These are phyloP conservation scores for Chrysoporthe deuterocubensis DNA, from an alignment of 2,329 filamentous ascomycete genomes.

Conservation along the genomic window DNA sequence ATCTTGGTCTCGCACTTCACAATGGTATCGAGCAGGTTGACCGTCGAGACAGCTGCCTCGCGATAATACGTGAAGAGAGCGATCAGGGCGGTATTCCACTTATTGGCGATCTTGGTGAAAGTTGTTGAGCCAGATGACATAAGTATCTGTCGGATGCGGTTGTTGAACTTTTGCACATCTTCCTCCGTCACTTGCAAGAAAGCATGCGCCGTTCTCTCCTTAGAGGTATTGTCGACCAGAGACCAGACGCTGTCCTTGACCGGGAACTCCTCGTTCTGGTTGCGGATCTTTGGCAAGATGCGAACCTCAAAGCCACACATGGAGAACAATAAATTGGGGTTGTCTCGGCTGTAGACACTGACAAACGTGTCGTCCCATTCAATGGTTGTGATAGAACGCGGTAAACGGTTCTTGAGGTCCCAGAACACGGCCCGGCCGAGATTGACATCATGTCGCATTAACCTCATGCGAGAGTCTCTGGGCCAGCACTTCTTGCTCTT, in stretches of 20 bases:
- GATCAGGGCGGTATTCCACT: slow-evolving; percentile 98
- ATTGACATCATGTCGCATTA: slow-evolving; percentile 99
- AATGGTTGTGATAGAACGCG: slow-evolving; percentile 92
- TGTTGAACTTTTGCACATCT: slow-evolving; percentile 98
- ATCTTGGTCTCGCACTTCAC: slow-evolving; percentile 99
- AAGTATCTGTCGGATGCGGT: slow-evolving; percentile 94
- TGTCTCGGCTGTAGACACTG: slow-evolving; percentile 97
- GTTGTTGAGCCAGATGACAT: slow-evolving; percentile 99
- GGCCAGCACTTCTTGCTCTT: slow-evolving; percentile 99
- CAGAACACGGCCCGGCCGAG: slow-evolving; percentile 97
- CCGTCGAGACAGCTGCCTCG: slow-evolving; percentile 94
- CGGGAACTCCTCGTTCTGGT: slow-evolving; percentile 93
- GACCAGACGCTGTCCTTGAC: slow-evolving; percentile 99
- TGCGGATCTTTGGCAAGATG: slow-evolving; percentile 92
- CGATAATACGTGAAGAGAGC: slow-evolving; percentile 98
- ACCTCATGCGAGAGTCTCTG: slow-evolving; percentile 92
- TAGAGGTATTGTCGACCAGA: slow-evolving; percentile 92
- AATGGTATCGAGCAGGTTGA: slow-evolving; percentile 92
- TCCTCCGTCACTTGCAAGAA: slow-evolving; percentile 98
- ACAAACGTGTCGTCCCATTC: slow-evolving; percentile 99
- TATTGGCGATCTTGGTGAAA: slow-evolving; percentile 99
- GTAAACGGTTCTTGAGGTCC: slow-evolving; percentile 96
- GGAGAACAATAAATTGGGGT: slow-evolving; percentile 94
- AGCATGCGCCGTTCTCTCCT: slow-evolving; percentile 95
- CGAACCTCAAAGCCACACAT: slow-evolving; percentile 99